A percentile compares a stretch with the other conserved stretches of the same genome.
These are phyloP conservation scores for Tricholoma sp. DNA, from an alignment of 768 basidiomycete genomes.

Conservation along the genomic window DNA sequence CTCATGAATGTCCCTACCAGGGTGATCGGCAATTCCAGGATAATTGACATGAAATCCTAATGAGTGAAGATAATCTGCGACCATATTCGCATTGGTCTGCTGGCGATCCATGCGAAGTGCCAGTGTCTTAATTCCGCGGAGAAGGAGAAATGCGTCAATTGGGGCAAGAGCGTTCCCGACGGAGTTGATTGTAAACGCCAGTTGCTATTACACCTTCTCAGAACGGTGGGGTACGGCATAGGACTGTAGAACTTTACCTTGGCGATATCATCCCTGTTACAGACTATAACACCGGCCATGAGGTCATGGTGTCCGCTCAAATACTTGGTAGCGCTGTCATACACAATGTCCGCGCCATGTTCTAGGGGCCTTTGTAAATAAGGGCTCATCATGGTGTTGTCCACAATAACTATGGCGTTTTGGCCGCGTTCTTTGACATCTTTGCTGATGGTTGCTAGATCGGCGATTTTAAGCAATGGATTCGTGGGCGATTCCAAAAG, in stretches of 20 bases:
- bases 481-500: slow-evolving; percentile 97
- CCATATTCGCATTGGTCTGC: slow-evolving; percentile 72
- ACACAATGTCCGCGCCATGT: slow-evolving; percentile 94
- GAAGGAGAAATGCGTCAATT: slow-evolving; percentile 93
- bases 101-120: slow-evolving; percentile 96
- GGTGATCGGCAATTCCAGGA: slow-evolving; percentile 81
- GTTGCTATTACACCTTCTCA: slow-evolving; percentile 44
- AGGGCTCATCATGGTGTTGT: slow-evolving; percentile 99
- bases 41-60: slow-evolving; percentile 92
- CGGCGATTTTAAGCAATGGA: slow-evolving; percentile 91
- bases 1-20: slow-evolving; percentile 82
- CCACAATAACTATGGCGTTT: slow-evolving; percentile 81
- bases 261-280: slow-evolving; percentile 86
- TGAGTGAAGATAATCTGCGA: slow-evolving; percentile 78
- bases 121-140: slow-evolving; percentile 94
- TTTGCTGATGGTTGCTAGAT: slow-evolving; percentile 77
- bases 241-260: slow-evolving; percentile 44
- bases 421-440: slow-evolving; percentile 80
- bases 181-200: slow-evolving; percentile 89
- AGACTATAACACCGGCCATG: slow-evolving; percentile 95
- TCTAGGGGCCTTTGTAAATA: slow-evolving; percentile 94
- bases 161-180: slow-evolving; percentile 93
- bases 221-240: slow-evolving; percentile 3
- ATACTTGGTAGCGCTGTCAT: slow-evolving; percentile 98
- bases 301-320: slow-evolving; percentile 97